A percentile compares a stretch with the other conserved stretches of the same genome.
These are phyloP conservation scores for Spinacia oleracea DNA, from an alignment of 179 eudicot species.

Conservation along the genomic window DNA sequence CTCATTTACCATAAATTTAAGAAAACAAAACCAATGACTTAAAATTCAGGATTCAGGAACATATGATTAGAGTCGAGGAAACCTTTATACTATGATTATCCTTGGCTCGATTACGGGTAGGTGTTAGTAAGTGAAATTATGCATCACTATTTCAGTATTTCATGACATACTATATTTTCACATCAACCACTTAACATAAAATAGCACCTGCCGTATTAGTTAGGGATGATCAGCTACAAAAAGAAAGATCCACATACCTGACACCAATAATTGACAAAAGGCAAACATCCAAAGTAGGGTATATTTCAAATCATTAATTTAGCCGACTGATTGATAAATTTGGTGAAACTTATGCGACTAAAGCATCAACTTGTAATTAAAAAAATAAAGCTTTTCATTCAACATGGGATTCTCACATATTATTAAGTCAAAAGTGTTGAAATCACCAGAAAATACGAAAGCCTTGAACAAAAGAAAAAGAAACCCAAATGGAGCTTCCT, in stretches of 20 bases:
- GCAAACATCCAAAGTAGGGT: constrained; percentile 13
- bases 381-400: background rate
- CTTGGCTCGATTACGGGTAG: background rate
- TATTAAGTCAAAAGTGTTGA: constrained; percentile 21
- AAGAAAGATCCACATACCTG: background rate
- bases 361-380: background rate
- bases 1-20: background rate
- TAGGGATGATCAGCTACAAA: constrained; percentile 4
- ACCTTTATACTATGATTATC: background rate
- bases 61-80: background rate
- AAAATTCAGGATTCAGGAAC: background rate
- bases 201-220: background rate
- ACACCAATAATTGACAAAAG: constrained; percentile 8
- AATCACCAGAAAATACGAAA: background rate
- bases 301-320: background rate
- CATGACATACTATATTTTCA: background rate
- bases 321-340: background rate
- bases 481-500: constrained; percentile 2
- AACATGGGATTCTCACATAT: background rate
- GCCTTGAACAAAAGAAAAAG: constrained; percentile 6
- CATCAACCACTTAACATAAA: background rate
- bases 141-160: background rate
- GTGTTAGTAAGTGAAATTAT: background rate
- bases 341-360: constrained; percentile 1
- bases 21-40: background rate